Evolutionary conservation across 306 rosid genomes (phyloP).

Genomic region (Dalbergia cochinchinensis): DNA sequence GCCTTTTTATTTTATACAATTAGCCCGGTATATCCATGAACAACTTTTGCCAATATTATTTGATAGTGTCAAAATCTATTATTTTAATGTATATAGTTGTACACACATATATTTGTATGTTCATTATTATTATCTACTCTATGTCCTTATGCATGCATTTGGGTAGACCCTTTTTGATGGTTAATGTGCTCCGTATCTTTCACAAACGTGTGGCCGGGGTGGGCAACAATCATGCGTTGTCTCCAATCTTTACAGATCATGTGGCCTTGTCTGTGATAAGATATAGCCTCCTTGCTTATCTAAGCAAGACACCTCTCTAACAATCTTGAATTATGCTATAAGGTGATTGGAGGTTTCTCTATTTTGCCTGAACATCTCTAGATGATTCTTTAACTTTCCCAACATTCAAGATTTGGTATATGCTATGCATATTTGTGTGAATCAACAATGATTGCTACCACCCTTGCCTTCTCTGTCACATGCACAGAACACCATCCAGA

Average conservation of each 20-base stretch:
- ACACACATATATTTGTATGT: slow-evolving; percentile 18
- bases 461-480: slow-evolving; percentile 42
- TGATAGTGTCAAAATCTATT: slow-evolving; percentile 5
- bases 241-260: slow-evolving; percentile 46
- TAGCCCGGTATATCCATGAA: background rate
- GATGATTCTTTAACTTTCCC: slow-evolving; percentile 45
- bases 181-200: slow-evolving; percentile 45
- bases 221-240: slow-evolving; percentile 50
- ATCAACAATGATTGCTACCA: slow-evolving; percentile 51
- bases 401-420: slow-evolving; percentile 45
- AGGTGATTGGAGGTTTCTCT: slow-evolving; percentile 22
- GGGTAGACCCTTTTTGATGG: slow-evolving; percentile 33
- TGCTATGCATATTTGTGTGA: slow-evolving; percentile 37
- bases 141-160: slow-evolving; percentile 49
- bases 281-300: slow-evolving; percentile 38
- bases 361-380: slow-evolving; percentile 42
- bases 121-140: background rate
- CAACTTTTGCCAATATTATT: slow-evolving; percentile 18
- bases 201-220: slow-evolving; percentile 45
- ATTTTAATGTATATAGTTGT: background rate
- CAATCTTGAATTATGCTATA: slow-evolving; percentile 29
- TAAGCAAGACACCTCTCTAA: slow-evolving; percentile 34
- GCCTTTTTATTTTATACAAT: slow-evolving; percentile 15
- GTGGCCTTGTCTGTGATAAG: slow-evolving; percentile 47
- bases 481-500: slow-evolving; percentile 39